phyloP scores from a whole-genome alignment of 805 yeast genomes.

The Candida succiphila region DNA sequence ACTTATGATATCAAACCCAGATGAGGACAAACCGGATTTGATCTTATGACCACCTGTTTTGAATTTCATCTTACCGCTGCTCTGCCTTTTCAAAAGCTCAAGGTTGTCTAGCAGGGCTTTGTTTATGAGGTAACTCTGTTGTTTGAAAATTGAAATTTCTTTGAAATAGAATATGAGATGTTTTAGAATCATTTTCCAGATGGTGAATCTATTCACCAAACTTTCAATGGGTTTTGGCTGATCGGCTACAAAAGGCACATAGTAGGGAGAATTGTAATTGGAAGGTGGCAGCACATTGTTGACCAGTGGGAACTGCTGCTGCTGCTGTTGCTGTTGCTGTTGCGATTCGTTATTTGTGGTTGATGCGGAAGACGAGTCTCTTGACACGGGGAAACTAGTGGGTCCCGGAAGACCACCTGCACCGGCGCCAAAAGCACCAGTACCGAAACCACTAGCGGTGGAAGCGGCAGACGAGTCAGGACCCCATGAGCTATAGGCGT shows the following conservation, averaged over 20 bases:
- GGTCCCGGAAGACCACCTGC: too few species aligned
- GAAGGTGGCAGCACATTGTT: conserved; percentile 20
- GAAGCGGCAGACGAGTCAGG: too few species aligned
- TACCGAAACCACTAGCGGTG: too few species aligned
- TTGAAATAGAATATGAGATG: conserved; percentile 42
- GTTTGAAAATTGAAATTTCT: conserved; percentile 41
- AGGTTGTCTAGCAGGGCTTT: conserved; percentile 40
- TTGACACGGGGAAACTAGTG: too few species aligned
- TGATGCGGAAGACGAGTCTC: too few species aligned
- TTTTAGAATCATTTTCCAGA: conserved; percentile 47
- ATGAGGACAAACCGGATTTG: conserved; percentile 12
- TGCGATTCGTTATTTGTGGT: conserved; percentile 4
- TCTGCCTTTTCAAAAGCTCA: conserved; percentile 18
- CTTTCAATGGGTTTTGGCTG: conserved; percentile 36
- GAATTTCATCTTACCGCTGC: conserved; percentile 14
- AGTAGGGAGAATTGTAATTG: conserved; percentile 25
- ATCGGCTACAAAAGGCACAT: conserved; percentile 19
- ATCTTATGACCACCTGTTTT: conserved; percentile 7
- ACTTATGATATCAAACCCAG: neutral
- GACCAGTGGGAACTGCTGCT: conserved; percentile 7
- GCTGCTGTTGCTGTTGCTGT: conserved; percentile 4
- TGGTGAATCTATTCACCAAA: conserved; percentile 41
- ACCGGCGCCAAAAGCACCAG: too few species aligned
- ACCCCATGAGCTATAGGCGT: too few species aligned
- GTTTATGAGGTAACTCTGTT: conserved; percentile 34